phyloP scores from a whole-genome alignment of 1,284 basidiomycete species.

The Ustilago bromivora region DNA sequence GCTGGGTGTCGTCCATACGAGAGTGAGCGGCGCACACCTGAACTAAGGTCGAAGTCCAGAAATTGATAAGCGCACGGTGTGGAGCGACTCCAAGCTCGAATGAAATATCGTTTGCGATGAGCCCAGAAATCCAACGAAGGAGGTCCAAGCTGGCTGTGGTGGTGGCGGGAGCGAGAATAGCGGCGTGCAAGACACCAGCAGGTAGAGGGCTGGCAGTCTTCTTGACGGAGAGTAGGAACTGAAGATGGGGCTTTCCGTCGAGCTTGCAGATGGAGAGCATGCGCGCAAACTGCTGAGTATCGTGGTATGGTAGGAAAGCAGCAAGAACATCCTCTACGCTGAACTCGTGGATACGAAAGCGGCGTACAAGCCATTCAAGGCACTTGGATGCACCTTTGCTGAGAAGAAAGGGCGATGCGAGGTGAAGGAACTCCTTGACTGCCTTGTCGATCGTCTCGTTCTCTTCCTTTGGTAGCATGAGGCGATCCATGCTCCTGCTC shows the following conservation, averaged over 20 bases:
- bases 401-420: slow-evolving; percentile 84
- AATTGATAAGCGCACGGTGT: slow-evolving; percentile 83
- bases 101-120: slow-evolving; percentile 72
- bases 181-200: slow-evolving; percentile 55
- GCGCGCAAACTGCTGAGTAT: slow-evolving; percentile 92
- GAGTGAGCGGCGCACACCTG: slow-evolving; percentile 74
- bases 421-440: slow-evolving; percentile 77
- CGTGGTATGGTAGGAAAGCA: slow-evolving; percentile 93
- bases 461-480: slow-evolving; percentile 79
- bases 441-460: slow-evolving; percentile 76
- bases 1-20: slow-evolving; percentile 71
- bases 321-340: slow-evolving; percentile 84
- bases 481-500: slow-evolving; percentile 82
- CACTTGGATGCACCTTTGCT: slow-evolving; percentile 85
- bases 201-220: slow-evolving; percentile 62
- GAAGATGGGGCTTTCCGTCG: slow-evolving; percentile 45
- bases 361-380: slow-evolving; percentile 94
- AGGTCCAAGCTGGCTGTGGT: slow-evolving; percentile 75
- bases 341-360: slow-evolving; percentile 95
- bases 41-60: slow-evolving; percentile 84
- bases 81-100: slow-evolving; percentile 74
- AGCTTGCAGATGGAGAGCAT: slow-evolving; percentile 85
- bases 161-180: slow-evolving; percentile 64
- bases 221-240: slow-evolving; percentile 59
- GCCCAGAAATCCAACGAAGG: slow-evolving; percentile 75